Evolutionary conservation across 2,329 filamentous ascomycete genomes (phyloP).

Genomic region (Stagonosporopsis cucurbitacearum): DNA sequence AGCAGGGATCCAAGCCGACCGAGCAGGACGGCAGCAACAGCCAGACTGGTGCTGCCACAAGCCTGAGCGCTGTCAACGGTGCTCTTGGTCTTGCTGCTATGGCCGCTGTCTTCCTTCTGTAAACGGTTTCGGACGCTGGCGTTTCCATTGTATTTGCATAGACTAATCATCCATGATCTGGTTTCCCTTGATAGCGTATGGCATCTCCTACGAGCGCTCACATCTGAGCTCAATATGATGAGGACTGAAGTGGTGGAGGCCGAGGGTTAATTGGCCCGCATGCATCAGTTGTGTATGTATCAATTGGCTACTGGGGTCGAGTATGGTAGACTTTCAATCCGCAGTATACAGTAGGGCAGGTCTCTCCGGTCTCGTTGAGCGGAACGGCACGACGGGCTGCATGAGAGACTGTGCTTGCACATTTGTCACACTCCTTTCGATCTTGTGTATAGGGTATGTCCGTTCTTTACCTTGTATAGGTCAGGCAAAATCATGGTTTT

Average conservation of each 20-base stretch:
- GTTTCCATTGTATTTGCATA: constrained; percentile 49
- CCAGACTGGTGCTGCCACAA: constrained; percentile 48
- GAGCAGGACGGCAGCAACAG: constrained; percentile 30
- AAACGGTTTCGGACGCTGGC: constrained; percentile 48
- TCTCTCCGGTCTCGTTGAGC: constrained; percentile 23
- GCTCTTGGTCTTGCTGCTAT: constrained; percentile 56
- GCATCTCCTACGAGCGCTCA: constrained; percentile 36
- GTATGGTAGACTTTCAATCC: constrained; percentile 44
- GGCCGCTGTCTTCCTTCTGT: constrained; percentile 57
- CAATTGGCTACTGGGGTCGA: constrained; percentile 41
- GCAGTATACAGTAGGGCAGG: constrained; percentile 35
- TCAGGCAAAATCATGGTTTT: constrained; percentile 4
- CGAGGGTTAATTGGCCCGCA: constrained; percentile 38
- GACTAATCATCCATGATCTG: constrained; percentile 47
- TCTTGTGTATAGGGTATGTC: constrained; percentile 18
- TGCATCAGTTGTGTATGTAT: constrained; percentile 48
- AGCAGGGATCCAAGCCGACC: constrained; percentile 45
- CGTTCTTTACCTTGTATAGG: neutral
- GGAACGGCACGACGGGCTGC: constrained; percentile 29
- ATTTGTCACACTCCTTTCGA: constrained; percentile 36
- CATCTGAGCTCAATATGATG: constrained; percentile 29
- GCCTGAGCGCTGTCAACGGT: constrained; percentile 50
- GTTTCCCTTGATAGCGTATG: constrained; percentile 44
- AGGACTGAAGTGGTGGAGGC: constrained; percentile 33
- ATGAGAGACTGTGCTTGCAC: constrained; percentile 34